Base-by-base conservation (phyloP, 1,284 basidiomycete species). In the Xerocomus nothofagi region DNA sequence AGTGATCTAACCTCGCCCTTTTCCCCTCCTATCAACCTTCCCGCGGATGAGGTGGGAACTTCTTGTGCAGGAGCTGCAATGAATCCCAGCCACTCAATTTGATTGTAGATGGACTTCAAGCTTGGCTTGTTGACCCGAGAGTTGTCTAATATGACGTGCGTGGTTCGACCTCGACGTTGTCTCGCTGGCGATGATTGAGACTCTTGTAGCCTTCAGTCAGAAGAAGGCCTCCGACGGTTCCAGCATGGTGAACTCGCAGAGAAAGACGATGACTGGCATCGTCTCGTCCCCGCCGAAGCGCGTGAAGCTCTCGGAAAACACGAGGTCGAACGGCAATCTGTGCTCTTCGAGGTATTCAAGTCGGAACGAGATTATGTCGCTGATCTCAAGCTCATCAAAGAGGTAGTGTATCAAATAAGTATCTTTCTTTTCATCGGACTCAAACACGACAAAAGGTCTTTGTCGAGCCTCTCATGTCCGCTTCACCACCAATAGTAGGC, bases 271-370 rank as follows among this genome's bases (percentile, higher is more conserved):
- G 86, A 88, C 53, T 93, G 91, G 91, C 74, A 91, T 66, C 73
- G 77, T 44, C 74, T 93, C 6, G 86, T 92, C 1, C 86, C 89
- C 7, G 55, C 70, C 17, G 79, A 79, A 57, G 82, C 88, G 0
- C 73, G 76, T n/a, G 80, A 85, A 32, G 82, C 81, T 0, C 70
- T 93, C 2, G 83, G 81, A 18, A 80, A 82, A 60, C 67, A 78
- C 45, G 91, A 92, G 64, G 84, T 91, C 12, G 80, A 86, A 52
- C 76, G 91, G 39, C 91, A 93, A 65, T 90, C 85, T 12, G 79
- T 88, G 7, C 75, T 92, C 29, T 93, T 92, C 62, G 91, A 93
- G 62, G 67, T 91, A 39, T 83, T 92, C 69, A 88, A 88, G 68
- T 81, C 86, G 1, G 91, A 93, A 69, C 76, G 80, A 56, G 86